These are phyloP conservation scores for Paramyrothecium roridum DNA, from an alignment of 2,329 filamentous ascomycete genomes.

Conservation along the genomic window DNA sequence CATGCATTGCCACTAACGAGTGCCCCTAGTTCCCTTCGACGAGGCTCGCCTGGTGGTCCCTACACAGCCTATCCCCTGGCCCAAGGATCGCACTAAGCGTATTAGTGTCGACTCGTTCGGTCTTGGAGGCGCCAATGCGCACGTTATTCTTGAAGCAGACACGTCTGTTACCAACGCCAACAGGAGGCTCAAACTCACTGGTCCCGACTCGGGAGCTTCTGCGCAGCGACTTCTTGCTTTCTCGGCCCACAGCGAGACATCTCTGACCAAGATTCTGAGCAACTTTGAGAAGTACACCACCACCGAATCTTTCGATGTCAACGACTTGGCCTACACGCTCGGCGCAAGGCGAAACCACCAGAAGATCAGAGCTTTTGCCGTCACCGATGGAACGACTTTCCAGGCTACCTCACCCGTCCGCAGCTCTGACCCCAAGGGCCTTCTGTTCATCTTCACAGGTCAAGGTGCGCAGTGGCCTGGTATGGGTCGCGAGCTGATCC, in stretches of 20 bases:
- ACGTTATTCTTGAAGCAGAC: conserved; percentile 15
- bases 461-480: conserved; percentile 25
- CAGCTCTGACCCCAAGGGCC: not conserved
- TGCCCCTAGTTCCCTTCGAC: conserved; percentile 11
- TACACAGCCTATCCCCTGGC: conserved; percentile 12
- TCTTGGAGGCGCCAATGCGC: conserved; percentile 30
- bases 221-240: not conserved
- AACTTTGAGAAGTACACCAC: conserved; percentile 14
- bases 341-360: conserved; percentile 1
- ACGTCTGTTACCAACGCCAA: not conserved
- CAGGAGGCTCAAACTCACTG: not conserved
- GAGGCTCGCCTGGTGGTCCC: conserved; percentile 16
- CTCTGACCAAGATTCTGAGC: conserved; percentile 6
- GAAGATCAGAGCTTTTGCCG: not conserved
- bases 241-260: conserved; percentile 3
- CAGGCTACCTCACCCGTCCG: conserved; percentile 10
- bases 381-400: conserved; percentile 3
- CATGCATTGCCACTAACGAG: not conserved
- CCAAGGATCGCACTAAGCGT: conserved; percentile 10
- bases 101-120: conserved; percentile 30
- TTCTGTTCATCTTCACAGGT: conserved; percentile 21
- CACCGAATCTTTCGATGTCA: conserved; percentile 4
- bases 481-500: conserved; percentile 25
- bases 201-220: not conserved
- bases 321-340: conserved; percentile 11